These are phyloP conservation scores for Neoarthrinium moseri DNA, from an alignment of 2,329 filamentous ascomycete species.

Conservation along the genomic window DNA sequence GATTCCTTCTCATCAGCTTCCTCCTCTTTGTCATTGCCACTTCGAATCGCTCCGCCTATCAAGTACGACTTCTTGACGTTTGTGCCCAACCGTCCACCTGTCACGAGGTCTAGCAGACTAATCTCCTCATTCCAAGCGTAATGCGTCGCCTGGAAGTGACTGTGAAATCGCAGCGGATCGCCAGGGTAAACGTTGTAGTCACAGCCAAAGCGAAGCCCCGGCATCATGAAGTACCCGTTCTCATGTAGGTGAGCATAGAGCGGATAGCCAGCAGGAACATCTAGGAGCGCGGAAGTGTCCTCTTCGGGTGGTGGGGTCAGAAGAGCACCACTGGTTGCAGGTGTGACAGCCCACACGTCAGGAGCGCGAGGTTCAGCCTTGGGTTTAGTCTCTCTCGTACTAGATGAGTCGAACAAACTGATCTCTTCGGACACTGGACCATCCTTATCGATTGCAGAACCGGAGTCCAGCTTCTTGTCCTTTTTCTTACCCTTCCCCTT, in stretches of 20 bases:
- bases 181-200: slow-evolving; percentile 94
- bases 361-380: not conserved
- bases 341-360: slow-evolving; percentile 29
- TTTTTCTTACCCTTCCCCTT: slow-evolving; percentile 17
- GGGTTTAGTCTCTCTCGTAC: slow-evolving; percentile 13
- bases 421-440: slow-evolving; percentile 22
- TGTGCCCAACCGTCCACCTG: slow-evolving; percentile 83
- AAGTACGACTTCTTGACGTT: slow-evolving; percentile 96
- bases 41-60: slow-evolving; percentile 66
- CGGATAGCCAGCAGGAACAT: slow-evolving; percentile 59
- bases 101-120: slow-evolving; percentile 79
- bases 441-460: slow-evolving; percentile 45
- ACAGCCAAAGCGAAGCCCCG: slow-evolving; percentile 90
- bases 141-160: slow-evolving; percentile 85
- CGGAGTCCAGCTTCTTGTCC: slow-evolving; percentile 27
- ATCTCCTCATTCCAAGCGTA: slow-evolving; percentile 88
- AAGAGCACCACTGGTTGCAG: slow-evolving; percentile 35
- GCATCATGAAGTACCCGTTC: slow-evolving; percentile 81
- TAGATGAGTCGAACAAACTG: not conserved
- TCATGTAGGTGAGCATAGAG: slow-evolving; percentile 79
- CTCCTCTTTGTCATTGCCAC: slow-evolving; percentile 9
- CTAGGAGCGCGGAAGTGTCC: slow-evolving; percentile 13
- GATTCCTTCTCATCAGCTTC: not conserved
- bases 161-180: slow-evolving; percentile 91
- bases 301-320: slow-evolving; percentile 16